These are phyloP conservation scores for Melastoma candidum DNA, from an alignment of 441 rosid species.

Conservation along the genomic window DNA sequence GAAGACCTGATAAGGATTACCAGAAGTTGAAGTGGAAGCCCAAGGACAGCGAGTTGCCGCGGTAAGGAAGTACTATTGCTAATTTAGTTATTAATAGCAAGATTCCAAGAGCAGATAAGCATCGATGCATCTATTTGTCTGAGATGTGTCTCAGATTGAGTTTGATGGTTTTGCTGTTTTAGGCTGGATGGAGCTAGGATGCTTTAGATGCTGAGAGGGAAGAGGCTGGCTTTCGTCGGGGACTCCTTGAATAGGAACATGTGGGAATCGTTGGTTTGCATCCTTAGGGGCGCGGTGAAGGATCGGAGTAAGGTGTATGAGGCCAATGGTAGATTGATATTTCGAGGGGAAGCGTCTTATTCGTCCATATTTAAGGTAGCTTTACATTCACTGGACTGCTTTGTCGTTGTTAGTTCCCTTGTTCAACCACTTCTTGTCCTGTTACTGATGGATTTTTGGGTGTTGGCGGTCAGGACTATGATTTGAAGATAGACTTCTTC, in stretches of 20 bases:
- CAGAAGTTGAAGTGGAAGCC: slow-evolving; percentile 89
- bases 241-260: slow-evolving; percentile 89
- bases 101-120: too few species aligned
- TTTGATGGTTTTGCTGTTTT: slow-evolving; percentile 1
- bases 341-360: slow-evolving; percentile 68
- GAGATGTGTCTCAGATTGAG: not conserved
- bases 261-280: slow-evolving; percentile 96
- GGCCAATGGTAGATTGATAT: slow-evolving; percentile 54
- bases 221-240: slow-evolving; percentile 78
- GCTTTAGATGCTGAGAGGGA: slow-evolving; percentile 68
- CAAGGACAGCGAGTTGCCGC: slow-evolving; percentile 60
- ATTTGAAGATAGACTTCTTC: slow-evolving; percentile 64
- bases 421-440: not conserved
- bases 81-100: too few species aligned
- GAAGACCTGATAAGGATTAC: slow-evolving; percentile 61
- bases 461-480: slow-evolving; percentile 41
- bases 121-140: not conserved
- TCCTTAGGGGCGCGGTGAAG: slow-evolving; percentile 49
- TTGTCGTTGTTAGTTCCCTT: not conserved
- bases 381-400: not conserved
- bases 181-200: slow-evolving; percentile 58
- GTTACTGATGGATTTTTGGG: not conserved
- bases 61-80: slow-evolving; percentile 24
- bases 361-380: slow-evolving; percentile 73
- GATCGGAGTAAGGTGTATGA: slow-evolving; percentile 60